Base-by-base conservation (phyloP, 306 rosid species). In the Carpinus viminea region DNA sequence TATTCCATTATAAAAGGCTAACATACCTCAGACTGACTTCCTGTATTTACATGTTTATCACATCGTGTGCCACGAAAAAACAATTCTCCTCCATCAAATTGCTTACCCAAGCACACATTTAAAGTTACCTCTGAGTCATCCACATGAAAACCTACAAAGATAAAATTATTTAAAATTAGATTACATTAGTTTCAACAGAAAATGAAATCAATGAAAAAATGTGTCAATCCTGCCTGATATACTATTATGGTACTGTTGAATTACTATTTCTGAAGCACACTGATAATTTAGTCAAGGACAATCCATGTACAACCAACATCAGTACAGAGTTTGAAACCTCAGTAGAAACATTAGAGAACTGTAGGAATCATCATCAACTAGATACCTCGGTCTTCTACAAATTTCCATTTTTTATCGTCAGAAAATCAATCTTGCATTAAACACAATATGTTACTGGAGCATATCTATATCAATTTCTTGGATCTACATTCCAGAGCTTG, bases 51-150 rank as follows among this genome's bases (percentile, higher is more conserved):
- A 83, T 88, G 91, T 74, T 81, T 88, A 71, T 88, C 91, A 57
- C 89, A 88, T 76, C 91, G 66, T 8, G 85, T 64, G 72, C 91
- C 91, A 72, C 87, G 87, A 47, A 88, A 85, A 83, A 81, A 88
- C 81, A 88, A 83, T 36, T 88, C 91, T 62, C 91, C 91, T 57
- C 91, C 91, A 76, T 86, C 76, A 88, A 88, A 88, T 79, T 88
- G 81, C 78, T 85, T 85, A 55, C 91, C 89, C 89, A 88, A 79
- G 81, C 91, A 88, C 80, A 85, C 89, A 79, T 88, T 85, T 68
- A 88, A 81, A 72, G 89, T 88, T 74, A 88, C 89, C 74, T 88
- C 91, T 8, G 91, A 88, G 68, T 88, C 91, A 85, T 88, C 91
- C 78, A 88, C 91, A 81, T 88, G 91, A 78, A 88, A 88, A 79